A percentile compares a stretch with the other conserved stretches of the same genome.
phyloP scores from a whole-genome alignment of 2,329 filamentous ascomycete species.

The Ophiostoma ulmi region DNA sequence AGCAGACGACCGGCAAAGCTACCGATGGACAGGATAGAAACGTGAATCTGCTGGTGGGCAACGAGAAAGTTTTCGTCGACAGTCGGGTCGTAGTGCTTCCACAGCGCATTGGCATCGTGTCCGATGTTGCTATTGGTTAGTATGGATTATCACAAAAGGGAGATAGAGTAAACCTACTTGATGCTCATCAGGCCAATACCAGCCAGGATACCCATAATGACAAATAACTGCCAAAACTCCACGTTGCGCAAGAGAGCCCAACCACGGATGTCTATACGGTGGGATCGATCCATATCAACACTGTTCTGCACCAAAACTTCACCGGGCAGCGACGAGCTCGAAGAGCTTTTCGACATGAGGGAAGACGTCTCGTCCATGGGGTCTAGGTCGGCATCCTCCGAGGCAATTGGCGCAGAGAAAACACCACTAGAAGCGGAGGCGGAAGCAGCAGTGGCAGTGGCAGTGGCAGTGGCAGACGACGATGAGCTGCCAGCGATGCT shows the following conservation, averaged over 20 bases:
- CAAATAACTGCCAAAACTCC: constrained; percentile 89
- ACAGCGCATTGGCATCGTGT: constrained; percentile 80
- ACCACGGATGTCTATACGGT: constrained; percentile 86
- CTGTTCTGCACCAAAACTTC: constrained; percentile 52
- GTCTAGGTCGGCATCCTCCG: constrained; percentile 35
- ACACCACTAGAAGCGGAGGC: constrained; percentile 18
- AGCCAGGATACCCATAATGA: constrained; percentile 81
- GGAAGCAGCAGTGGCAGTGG: constrained; percentile 14
- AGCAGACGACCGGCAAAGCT: constrained; percentile 78
- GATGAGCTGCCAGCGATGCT: constrained; percentile 17
- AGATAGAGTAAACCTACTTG: constrained; percentile 60
- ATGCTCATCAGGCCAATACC: constrained; percentile 98
- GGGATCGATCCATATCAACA: constrained; percentile 68
- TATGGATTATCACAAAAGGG: constrained; percentile 11
- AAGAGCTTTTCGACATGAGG: constrained; percentile 59
- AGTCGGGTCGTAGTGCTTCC: constrained; percentile 75
- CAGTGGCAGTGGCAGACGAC: constrained; percentile 1
- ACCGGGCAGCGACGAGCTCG: constrained; percentile 47
- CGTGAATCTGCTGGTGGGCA: constrained; percentile 80
- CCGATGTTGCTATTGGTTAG: constrained; percentile 72
- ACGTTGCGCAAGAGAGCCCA: constrained; percentile 63
- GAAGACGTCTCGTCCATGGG: constrained; percentile 69
- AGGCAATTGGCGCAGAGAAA: not conserved
- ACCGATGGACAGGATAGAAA: constrained; percentile 85
- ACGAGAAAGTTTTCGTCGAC: constrained; percentile 70